Evolutionary conservation across 805 yeast genomes (phyloP), one percentile per base, ranked within the genome.

Genomic region (Saturnispora saitoi): DNA sequence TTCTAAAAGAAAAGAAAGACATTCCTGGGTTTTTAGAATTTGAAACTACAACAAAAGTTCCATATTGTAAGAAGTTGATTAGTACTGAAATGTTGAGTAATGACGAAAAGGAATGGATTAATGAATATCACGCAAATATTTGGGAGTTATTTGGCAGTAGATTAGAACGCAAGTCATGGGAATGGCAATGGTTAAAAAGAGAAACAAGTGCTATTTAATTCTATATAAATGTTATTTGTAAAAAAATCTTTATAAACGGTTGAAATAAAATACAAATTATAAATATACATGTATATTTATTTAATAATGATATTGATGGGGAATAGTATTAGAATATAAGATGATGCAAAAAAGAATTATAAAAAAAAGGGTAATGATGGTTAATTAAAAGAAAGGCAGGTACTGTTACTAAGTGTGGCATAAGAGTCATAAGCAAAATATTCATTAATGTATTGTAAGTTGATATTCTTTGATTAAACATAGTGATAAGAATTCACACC

Each of bases 1-100:
- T 59, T 49, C 72, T 74, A 37, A 70, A 70, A 52, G 74, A 70
- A 9, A 62, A 58, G 47, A 28, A 28, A 6, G 50, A 57, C n/a
- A 68, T 66, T 38, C 76, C 72, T 20, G 70, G 66, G 50, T 78
- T 74, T 55, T 67, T 66, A 38, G 72, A 73, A 56, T 78, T 79
- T 62, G 78, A 75, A 43, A 77, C 82, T 10, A 69, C 79, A 36
- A 79, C 85, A 1, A 65, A 70, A 45, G 81, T 76, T 43, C 85
- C 85, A 30, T 77, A 70, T 58, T 75, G 81, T 63, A 65, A 66
- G 42, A 73, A 71, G 47, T 69, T 79, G 58, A 78, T 79, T 52
- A 70, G 77, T 54, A 62, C 55, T 24, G 53, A 61, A 10, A 51
- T 75, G 62, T 70, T 79, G 54, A 68, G 65, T 26, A 51, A 56